A percentile compares a stretch with the other conserved stretches of the same genome.
Conservation (phyloP, 768 basidiomycete species). For the Pisolithus marmoratus region DNA sequence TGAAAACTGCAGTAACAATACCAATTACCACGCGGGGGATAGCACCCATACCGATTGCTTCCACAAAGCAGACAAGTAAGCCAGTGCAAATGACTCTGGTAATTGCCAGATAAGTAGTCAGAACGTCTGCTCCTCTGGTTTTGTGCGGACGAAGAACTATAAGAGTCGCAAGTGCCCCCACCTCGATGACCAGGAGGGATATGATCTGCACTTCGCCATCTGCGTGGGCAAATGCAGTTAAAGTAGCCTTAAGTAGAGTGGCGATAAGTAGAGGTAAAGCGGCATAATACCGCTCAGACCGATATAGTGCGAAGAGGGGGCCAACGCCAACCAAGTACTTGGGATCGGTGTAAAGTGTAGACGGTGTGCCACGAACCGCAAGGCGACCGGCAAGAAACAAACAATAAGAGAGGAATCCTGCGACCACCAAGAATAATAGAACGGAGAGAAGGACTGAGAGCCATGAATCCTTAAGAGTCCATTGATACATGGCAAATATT, state of each 20-base stretch:
- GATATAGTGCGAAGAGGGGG: slow-evolving; percentile 65
- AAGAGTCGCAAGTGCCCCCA: slow-evolving; percentile 47
- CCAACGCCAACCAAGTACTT: slow-evolving; percentile 39
- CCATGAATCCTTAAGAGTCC: slow-evolving; percentile 88
- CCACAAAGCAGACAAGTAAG: slow-evolving; percentile 72
- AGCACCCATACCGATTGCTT: slow-evolving; percentile 54
- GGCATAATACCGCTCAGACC: slow-evolving; percentile 62
- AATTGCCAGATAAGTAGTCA: slow-evolving; percentile 60
- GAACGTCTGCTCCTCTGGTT: slow-evolving; percentile 65
- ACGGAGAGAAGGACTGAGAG: slow-evolving; percentile 76
- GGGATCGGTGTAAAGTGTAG: slow-evolving; percentile 33
- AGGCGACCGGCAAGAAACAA: slow-evolving; percentile 44
- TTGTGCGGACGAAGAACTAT: slow-evolving; percentile 57
- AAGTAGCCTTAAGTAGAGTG: slow-evolving; percentile 60
- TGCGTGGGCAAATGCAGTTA: slow-evolving; percentile 60
- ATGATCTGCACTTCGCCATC: slow-evolving; percentile 67
- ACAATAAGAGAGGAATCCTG: slow-evolving; percentile 44
- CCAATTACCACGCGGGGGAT: slow-evolving; percentile 84
- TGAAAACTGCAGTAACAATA: slow-evolving; percentile 64
- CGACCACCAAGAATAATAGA: slow-evolving; percentile 50
- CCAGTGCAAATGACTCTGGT: slow-evolving; percentile 66
- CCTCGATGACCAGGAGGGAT: slow-evolving; percentile 61
- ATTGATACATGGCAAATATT: slow-evolving; percentile 83
- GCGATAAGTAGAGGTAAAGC: slow-evolving; percentile 51
- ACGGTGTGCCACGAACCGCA: slow-evolving; percentile 34